Conservation (phyloP, 176 grass and related monocot species). For the Oryza meridionalis region DNA sequence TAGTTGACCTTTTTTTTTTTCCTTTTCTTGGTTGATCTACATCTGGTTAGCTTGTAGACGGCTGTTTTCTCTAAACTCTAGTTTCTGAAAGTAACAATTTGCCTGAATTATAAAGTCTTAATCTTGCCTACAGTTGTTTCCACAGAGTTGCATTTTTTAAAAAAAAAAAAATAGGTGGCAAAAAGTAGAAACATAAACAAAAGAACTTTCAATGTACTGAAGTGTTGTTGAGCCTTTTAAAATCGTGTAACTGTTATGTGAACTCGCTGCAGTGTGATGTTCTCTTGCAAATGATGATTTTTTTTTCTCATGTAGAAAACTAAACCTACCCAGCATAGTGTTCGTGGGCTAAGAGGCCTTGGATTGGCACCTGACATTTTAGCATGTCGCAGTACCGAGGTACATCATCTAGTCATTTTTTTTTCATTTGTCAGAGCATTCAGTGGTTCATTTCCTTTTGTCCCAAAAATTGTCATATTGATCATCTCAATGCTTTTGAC, state of each 20-base stretch:
- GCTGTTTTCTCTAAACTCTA: neutral
- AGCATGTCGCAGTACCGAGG: constrained; percentile 84
- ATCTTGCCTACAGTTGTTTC: neutral
- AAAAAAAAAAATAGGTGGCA: neutral
- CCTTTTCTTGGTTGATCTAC: neutral
- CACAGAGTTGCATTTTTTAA: neutral
- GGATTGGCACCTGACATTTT: constrained; percentile 91
- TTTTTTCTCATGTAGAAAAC: constrained; percentile 75
- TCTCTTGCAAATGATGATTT: constrained; percentile 32
- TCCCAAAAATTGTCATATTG: constrained; percentile 21
- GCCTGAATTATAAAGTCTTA: constrained; percentile 12
- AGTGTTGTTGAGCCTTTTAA: neutral
- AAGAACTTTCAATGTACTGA: neutral
- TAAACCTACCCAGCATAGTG: constrained; percentile 97
- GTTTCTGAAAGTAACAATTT: neutral
- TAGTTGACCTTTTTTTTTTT: neutral
- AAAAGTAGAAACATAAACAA: neutral
- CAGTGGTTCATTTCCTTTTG: neutral
- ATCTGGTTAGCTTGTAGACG: neutral
- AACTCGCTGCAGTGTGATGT: neutral
- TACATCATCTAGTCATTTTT: constrained; percentile 37
- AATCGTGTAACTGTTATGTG: constrained; percentile 10
- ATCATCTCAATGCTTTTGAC: constrained; percentile 35
- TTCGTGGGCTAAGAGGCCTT: constrained; percentile 82
- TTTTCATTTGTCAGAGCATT: constrained; percentile 11